Evolutionary conservation across 2,329 filamentous ascomycete genomes (phyloP), one percentile per base, ranked within the genome.

Genomic region (Alternaria triticimaculans): DNA sequence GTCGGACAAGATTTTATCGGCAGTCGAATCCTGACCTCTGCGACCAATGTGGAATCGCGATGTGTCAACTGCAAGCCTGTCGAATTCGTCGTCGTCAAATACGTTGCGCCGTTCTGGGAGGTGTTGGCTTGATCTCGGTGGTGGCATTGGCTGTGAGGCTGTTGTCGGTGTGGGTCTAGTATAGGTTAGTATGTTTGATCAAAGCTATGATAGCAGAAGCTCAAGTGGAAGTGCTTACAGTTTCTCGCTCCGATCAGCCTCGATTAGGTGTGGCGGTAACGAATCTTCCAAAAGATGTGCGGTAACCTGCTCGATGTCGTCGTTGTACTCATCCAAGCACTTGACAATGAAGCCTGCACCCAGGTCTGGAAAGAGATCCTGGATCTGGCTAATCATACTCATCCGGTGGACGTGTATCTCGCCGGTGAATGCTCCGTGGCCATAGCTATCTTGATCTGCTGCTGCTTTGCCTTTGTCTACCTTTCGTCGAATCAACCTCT

Each of bases 361-460:
- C 10, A 98, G 84, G 66, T 97, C 89, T 0, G 95, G 93, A 74
- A 98, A 97, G 0, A 98, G 84, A 75, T 99, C 95, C 76, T 97
- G 94, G n/a, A 99, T 86, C 77, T 96, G 93, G 0, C 91, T 91
- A 55, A 98, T 89, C 53, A 95, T 88, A 71, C 91, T 94, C 88
- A 96, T 91, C 45, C 86, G 89, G 79, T 97, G 93, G 21, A 95
- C 82, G 73, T 96, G 92, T 33, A 94, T 83, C 46, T 85, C 83
- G 9, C 80, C 81, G 54, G 58, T 57, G 41, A 81, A 74, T 10
- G 74, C 70, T 3, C 74, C 73, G 58, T 82, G 77, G 2, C 76
- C 78, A 61, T 74, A 76, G 6, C 73, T 73, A 21, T 80, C 71
- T 11, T 69, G 80, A 10, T 61, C 78, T 10, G 75, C 79, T 65